Percentiles rank a stretch among this genome's conserved stretches.
Conservation (phyloP, 2,329 filamentous ascomycete species). For the Myrmaecium sp. region DNA sequence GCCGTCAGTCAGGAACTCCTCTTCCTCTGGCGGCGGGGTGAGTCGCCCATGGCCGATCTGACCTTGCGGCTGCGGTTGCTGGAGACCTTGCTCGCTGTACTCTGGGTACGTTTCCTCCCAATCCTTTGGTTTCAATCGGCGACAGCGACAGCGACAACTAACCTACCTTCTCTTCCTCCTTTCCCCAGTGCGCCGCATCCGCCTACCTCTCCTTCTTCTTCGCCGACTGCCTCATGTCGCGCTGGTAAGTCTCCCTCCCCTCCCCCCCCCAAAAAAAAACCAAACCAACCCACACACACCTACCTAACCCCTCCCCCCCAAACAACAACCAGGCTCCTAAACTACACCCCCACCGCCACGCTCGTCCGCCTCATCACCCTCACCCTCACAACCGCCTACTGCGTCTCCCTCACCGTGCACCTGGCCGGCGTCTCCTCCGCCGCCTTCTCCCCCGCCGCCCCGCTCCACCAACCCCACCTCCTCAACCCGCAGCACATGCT, state of each 20-base stretch:
- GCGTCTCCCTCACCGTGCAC: slow-evolving; percentile 12
- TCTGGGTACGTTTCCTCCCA: no score
- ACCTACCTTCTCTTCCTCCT: no score
- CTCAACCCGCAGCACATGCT: slow-evolving; percentile 3
- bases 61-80: no score
- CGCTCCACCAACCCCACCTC: slow-evolving; percentile 12
- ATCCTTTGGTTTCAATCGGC: no score
- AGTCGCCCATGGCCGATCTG: no score
- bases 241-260: slow-evolving; percentile 39
- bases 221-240: slow-evolving; percentile 69
- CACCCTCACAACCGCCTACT: slow-evolving; percentile 29
- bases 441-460: slow-evolving; percentile 22
- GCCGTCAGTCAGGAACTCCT: no score
- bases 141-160: no score
- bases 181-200: slow-evolving; percentile 51
- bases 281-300: slow-evolving; percentile 19
- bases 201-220: slow-evolving; percentile 72
- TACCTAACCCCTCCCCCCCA: neutral
- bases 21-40: slow-evolving; percentile 3
- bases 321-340: slow-evolving; percentile 45
- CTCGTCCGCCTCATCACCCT: slow-evolving; percentile 51
- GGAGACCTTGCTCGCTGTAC: no score
- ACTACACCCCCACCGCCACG: slow-evolving; percentile 64
- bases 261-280: neutral
- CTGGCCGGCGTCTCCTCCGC: slow-evolving; percentile 18